Evolutionary conservation across 805 yeast genomes (phyloP).

Genomic region (Candida patagonica): DNA sequence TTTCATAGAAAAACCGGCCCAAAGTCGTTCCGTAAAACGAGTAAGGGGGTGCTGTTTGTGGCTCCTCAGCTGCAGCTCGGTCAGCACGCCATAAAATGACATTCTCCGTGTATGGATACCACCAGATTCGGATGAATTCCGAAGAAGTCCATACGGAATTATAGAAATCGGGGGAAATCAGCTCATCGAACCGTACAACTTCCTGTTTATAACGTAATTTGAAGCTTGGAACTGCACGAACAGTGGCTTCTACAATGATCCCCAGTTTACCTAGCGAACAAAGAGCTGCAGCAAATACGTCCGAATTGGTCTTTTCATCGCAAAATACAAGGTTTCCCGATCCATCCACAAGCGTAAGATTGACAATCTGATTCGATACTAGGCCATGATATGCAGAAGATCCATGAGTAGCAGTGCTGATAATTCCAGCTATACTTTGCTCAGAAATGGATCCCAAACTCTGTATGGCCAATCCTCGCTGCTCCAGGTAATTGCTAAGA

Average conservation of each 20-base stretch:
- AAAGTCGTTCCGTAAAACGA: constrained; percentile 80
- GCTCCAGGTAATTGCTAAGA: constrained; percentile 56
- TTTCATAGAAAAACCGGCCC: constrained; percentile 75
- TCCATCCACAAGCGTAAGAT: constrained; percentile 64
- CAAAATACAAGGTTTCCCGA: constrained; percentile 63
- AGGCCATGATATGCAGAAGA: constrained; percentile 89
- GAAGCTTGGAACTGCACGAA: constrained; percentile 77
- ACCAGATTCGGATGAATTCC: constrained; percentile 93
- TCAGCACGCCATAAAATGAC: constrained; percentile 88
- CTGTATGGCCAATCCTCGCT: constrained; percentile 69
- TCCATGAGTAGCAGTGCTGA: constrained; percentile 96
- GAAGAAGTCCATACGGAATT: constrained; percentile 75
- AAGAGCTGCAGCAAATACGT: constrained; percentile 70
- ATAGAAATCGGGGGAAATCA: constrained; percentile 53
- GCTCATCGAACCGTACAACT: constrained; percentile 65
- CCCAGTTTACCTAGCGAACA: constrained; percentile 89
- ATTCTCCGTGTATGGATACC: constrained; percentile 88
- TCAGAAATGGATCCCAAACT: constrained; percentile 90
- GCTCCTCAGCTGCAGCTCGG: constrained; percentile 57
- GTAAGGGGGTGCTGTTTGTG: constrained; percentile 51
- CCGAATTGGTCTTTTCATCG: constrained; percentile 52
- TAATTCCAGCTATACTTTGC: constrained; percentile 91
- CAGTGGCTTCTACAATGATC: constrained; percentile 72
- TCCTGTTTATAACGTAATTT: constrained; percentile 75
- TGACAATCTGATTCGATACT: constrained; percentile 79